A percentile compares a stretch with the other conserved stretches of the same genome.
Evolutionary conservation across 495 filamentous ascomycete species (phyloP).

Genomic region (Articulospora tetracladia): DNA sequence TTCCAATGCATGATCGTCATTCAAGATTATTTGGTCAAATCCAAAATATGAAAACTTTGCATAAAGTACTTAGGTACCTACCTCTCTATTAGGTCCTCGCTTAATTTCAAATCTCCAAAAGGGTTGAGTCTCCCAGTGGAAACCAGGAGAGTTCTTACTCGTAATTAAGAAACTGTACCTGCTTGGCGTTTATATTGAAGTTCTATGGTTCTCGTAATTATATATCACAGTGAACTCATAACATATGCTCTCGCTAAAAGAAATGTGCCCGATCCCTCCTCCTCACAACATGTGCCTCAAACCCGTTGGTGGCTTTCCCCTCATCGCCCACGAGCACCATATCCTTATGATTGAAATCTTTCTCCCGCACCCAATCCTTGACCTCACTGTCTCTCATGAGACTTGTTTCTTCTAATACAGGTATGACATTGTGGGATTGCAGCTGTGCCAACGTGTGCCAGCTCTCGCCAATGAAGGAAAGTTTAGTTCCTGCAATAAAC

Average conservation of each 20-base stretch:
- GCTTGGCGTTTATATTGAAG: too few species aligned
- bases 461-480: constrained; percentile 3
- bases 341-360: not conserved
- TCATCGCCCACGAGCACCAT: not conserved
- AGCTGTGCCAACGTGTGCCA: constrained; percentile 12
- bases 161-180: too few species aligned
- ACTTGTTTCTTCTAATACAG: not conserved
- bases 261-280: not conserved
- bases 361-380: not conserved
- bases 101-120: too few species aligned
- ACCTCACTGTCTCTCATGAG: constrained; percentile 9
- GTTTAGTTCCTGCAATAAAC: not conserved
- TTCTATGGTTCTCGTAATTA: too few species aligned
- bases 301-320: not conserved
- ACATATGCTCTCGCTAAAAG: not conserved
- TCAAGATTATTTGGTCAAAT: too few species aligned
- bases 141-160: too few species aligned
- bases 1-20: too few species aligned
- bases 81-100: too few species aligned
- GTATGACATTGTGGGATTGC: not conserved
- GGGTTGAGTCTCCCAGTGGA: too few species aligned
- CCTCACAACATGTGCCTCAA: not conserved
- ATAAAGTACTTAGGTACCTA: too few species aligned
- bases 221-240: too few species aligned
- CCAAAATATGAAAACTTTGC: too few species aligned